Evolutionary conservation across 2,329 filamentous ascomycete species (phyloP), one percentile per base, ranked within the genome.

Genomic region (Venturiaceae sp.): DNA sequence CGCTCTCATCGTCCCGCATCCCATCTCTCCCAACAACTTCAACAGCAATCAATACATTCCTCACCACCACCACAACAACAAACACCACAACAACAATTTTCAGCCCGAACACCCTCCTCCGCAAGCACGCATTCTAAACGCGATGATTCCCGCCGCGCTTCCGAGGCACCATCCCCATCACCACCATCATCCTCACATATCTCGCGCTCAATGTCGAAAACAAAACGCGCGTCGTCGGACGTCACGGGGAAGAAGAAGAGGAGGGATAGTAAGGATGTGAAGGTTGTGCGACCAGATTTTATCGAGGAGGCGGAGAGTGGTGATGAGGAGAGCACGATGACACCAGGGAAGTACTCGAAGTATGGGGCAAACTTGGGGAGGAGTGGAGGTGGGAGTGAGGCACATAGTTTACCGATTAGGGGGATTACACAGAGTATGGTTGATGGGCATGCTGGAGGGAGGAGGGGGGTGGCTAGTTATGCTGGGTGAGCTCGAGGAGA

Each of bases 371-470:
- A n/a, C 30, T 46, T 50, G 39, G 65, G 66, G 57, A 62, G 64
- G 62, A 67, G 67, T 57, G 67, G 68, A 7, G 58, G 5, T 3
- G 30, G 61, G 33, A 67, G 69, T n/a, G 68, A 64, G 58, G 71
- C 69, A 53, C 65, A 65, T 37, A 69, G 62, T 47, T 36, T 72
- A 59, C 66, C 69, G 9, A 64, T 72, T 33, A 63, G 66, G 60
- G 69, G 68, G 52, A 72, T 69, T 55, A 73, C 71, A 57, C 67
- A 65, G 52, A 72, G 69, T 58, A 72, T 72, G 68, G 63, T 71
- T 50, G 65, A 66, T 55, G 67, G 68, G 14, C 62, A 65, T 56
- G 64, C 63, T 41, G 66, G 61, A 23, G 63, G 60, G 60, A 63
- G 68, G 60, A 67, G 65, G n/a, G 64, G 66, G 60, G 47, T 58